Evolutionary conservation across 1,284 basidiomycete species (phyloP), one percentile per base, ranked within the genome.

Genomic region (Fomitopsis pinicola): DNA sequence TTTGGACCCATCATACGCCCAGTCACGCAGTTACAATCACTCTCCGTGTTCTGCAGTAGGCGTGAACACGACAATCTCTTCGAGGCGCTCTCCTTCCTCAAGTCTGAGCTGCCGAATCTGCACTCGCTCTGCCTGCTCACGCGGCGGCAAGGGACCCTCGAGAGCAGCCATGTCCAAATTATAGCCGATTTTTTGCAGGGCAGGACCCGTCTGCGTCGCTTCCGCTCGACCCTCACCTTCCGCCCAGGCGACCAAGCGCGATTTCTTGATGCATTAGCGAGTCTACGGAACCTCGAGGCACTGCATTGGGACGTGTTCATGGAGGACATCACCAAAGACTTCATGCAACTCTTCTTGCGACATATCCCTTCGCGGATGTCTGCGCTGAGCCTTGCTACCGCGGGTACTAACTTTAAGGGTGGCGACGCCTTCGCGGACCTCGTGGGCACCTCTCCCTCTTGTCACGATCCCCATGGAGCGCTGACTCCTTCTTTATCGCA

Each of bases 101-200:
- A 40, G 17, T 54, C 46, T 7, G 58, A 63, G 6, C 44, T 67
- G 5, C 64, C 63, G 1, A 38, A 55, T 9, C 42, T 67, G 26
- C 57, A 59, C 5, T 64, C 66, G 5, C 61, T 67, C 59, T 64
- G 63, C 46, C 52, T 64, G n/a, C 40, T 64, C 5, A 52, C 30
- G 10, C 36, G 48, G 10, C 28, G 45, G 19, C 19, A 55, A 22
- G 12, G 14, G 5, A n/a, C 46, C n/a, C 15, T 48, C 35, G n/a
- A n/a, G 6, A 8, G 17, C 3, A 17, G 10, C 7, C 35, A 19
- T 26, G 44, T 17, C 10, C 5, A 36, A 15, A 46, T 15, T 2
- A 42, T 67, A 3, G 44, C 28, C 6, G 38, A 58, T 17, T 65
- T 67, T 42, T 42, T 65, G 5, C 53, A 36, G 36, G 50, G 45